A percentile compares a stretch with the other conserved stretches of the same genome.
Conservation (phyloP, 331 rosid species). For the Saraca asoca region DNA sequence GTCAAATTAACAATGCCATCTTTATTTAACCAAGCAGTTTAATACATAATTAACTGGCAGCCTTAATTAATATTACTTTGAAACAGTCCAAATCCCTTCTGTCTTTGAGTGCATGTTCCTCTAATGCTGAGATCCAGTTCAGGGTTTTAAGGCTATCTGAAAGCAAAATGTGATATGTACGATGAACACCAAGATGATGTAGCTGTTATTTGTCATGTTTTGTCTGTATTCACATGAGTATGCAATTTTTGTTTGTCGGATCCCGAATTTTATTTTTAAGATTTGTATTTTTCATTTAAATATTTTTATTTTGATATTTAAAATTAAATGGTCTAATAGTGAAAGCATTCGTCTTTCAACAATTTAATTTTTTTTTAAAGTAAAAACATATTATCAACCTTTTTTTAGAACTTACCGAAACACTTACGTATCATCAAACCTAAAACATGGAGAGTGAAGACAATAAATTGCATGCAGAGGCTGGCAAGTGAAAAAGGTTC, state of each 20-base stretch:
- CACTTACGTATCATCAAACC: conserved; percentile 27
- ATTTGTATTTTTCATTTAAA: too few relatives aligned
- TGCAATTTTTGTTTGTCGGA: too few relatives aligned
- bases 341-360: too few relatives aligned
- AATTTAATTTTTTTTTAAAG: too few relatives aligned
- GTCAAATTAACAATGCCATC: neutral
- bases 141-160: conserved; percentile 18
- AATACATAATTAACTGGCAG: conserved; percentile 27
- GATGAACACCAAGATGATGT: too few relatives aligned
- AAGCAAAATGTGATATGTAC: conserved; percentile 9
- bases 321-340: too few relatives aligned
- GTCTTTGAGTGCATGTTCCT: conserved; percentile 38
- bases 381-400: too few relatives aligned
- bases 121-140: conserved; percentile 27
- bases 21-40: conserved; percentile 56
- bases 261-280: too few relatives aligned
- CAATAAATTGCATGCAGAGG: conserved; percentile 47
- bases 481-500: conserved; percentile 28
- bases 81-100: conserved; percentile 32
- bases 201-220: too few relatives aligned
- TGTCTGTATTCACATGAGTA: too few relatives aligned
- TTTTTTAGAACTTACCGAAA: conserved; percentile 6
- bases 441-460: too few relatives aligned
- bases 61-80: conserved; percentile 18
- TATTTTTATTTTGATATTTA: too few relatives aligned